Percentiles rank a stretch among this genome's conserved stretches.
phyloP scores from a whole-genome alignment of 768 basidiomycete species.

The Boletus pseudopeckii region DNA sequence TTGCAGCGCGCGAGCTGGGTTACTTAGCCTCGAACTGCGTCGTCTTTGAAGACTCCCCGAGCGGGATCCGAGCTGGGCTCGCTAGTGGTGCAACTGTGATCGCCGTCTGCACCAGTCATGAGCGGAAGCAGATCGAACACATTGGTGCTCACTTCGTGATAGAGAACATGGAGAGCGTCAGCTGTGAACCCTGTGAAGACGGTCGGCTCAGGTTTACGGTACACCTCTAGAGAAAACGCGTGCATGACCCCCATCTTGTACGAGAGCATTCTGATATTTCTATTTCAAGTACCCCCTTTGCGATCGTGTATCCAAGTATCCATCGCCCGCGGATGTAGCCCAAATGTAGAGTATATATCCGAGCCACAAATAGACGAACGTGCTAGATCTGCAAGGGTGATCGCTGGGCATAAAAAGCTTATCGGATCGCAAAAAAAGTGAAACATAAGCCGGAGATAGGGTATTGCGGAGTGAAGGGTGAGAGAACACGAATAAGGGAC shows the following conservation, averaged over 20 bases:
- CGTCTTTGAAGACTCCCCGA: slow-evolving; percentile 74
- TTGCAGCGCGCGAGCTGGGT: slow-evolving; percentile 56
- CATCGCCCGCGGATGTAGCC: neutral
- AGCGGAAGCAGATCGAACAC: slow-evolving; percentile 49
- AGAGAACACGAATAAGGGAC: neutral
- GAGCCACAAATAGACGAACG: neutral
- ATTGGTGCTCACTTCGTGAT: slow-evolving; percentile 57
- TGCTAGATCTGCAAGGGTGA: neutral
- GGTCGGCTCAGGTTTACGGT: slow-evolving; percentile 46
- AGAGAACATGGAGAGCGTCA: slow-evolving; percentile 51
- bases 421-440: neutral
- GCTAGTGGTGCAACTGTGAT: slow-evolving; percentile 72
- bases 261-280: neutral
- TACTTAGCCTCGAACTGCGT: slow-evolving; percentile 58
- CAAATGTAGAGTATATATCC: neutral
- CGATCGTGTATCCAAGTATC: neutral
- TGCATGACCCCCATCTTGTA: neutral
- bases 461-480: neutral
- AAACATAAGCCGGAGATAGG: neutral
- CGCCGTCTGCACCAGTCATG: slow-evolving; percentile 72
- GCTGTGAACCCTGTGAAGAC: slow-evolving; percentile 38
- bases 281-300: neutral
- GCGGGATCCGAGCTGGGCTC: slow-evolving; percentile 64
- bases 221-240: slow-evolving; percentile 7
- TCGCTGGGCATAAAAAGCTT: neutral